These are phyloP conservation scores for Fraxinus nigra DNA, from an alignment of 305 asterid species.

Conservation along the genomic window DNA sequence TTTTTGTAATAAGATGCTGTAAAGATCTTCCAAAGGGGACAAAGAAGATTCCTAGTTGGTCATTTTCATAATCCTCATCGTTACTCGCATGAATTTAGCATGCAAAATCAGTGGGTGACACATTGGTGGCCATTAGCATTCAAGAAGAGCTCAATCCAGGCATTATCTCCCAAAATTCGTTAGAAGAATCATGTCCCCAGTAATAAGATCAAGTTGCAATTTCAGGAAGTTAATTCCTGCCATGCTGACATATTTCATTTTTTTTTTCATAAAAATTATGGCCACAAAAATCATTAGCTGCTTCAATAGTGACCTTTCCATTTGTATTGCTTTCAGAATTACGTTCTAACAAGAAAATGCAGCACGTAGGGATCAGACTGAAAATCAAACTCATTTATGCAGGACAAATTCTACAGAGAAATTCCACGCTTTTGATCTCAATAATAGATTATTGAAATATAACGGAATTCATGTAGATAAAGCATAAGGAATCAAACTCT, in stretches of 20 bases:
- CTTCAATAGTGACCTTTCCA: background rate
- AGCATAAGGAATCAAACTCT: constrained; percentile 29
- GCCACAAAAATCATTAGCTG: background rate
- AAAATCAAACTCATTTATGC: background rate
- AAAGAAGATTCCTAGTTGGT: constrained; percentile 53
- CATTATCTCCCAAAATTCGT: constrained; percentile 21
- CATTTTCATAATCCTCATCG: constrained; percentile 33
- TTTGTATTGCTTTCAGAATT: background rate
- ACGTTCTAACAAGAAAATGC: background rate
- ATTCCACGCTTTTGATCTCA: background rate
- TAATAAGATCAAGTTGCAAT: constrained; percentile 9
- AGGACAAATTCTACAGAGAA: background rate
- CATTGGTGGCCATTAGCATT: constrained; percentile 36
- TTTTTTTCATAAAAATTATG: background rate
- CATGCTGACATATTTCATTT: background rate
- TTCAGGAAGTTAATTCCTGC: constrained; percentile 2
- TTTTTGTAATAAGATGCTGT: constrained; percentile 31
- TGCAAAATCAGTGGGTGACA: constrained; percentile 36
- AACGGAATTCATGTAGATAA: background rate
- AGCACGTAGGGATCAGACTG: background rate
- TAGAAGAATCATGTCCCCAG: background rate
- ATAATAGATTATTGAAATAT: background rate
- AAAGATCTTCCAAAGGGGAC: constrained; percentile 35
- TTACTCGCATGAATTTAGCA: constrained; percentile 25
- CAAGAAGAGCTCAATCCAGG: constrained; percentile 28